Base-by-base conservation (phyloP, 2,329 filamentous ascomycete genomes). In the Cladosporium sp. region DNA sequence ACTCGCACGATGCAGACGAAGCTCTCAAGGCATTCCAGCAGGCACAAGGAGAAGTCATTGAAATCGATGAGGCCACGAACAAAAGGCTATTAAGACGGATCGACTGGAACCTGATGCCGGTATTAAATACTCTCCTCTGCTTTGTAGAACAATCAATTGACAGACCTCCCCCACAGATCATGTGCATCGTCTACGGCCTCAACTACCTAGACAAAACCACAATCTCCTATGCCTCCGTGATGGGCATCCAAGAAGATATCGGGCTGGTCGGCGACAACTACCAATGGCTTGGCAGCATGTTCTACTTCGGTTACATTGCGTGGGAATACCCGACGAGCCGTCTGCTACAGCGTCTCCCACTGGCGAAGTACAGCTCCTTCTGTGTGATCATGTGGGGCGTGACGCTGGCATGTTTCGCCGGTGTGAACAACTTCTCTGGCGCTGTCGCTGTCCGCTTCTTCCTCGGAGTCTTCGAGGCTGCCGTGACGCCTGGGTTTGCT, bases 311-410 rank as follows among this genome's bases (percentile, higher is more conserved):
- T 0, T 78, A 78, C 48, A 61, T 79, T 13, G 78, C 74, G 2
- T 84, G 76, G 76, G 83, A 86, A 62, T 85, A 82, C 63, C 83
- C 83, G 0, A 85, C 82, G 1, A 83, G 77, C 59, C 75, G 79
- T 11, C 72, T 86, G 22, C 71, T 86, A 11, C 83, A 86, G 63
- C 70, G 76, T 1, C 66, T 86, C 2, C 83, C 83, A 0, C 65
- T 86, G 6, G 83, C 79, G 0, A 86, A 85, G 60, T 86, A 84
- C 64, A 83, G 78, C 1, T 80, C 79, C 0, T 73, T 77, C 53
- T 84, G 81, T 59, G 78, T 86, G 51, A 74, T 85, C 53, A 72
- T 80, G 57, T 85, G 83, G 83, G 83, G 83, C 1, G 38, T 73
- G 1, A 74, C 80, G 1, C 69, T 87, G 1, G 72, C 75, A 49